phyloP scores from a whole-genome alignment of 2,329 filamentous ascomycete species.

The Cryphonectria nitschkei region DNA sequence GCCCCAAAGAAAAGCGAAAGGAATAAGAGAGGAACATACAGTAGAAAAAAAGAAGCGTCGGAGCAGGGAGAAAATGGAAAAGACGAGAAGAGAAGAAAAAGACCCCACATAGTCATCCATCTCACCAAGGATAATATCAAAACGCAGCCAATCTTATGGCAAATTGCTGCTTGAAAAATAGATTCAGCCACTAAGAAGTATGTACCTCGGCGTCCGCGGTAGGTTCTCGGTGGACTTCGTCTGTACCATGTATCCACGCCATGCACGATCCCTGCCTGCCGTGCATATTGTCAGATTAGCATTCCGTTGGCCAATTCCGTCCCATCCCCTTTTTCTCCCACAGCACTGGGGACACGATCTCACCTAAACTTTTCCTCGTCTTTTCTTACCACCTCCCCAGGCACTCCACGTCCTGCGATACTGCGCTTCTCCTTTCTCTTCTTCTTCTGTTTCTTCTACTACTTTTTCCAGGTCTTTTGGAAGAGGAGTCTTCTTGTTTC shows the following conservation, averaged over 20 bases:
- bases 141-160: background rate
- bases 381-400: background rate
- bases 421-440: background rate
- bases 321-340: slow-evolving; percentile 12
- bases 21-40: background rate
- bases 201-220: background rate
- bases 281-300: slow-evolving; percentile 11
- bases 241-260: slow-evolving; percentile 5
- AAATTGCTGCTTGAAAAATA: background rate
- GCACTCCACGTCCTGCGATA: background rate
- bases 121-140: background rate
- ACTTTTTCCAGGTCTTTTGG: background rate
- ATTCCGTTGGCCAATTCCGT: slow-evolving; percentile 15
- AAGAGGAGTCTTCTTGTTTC: background rate
- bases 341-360: background rate
- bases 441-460: background rate
- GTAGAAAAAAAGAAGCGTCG: background rate
- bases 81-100: background rate
- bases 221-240: background rate
- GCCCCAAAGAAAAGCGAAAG: background rate
- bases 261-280: slow-evolving; percentile 12
- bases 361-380: background rate
- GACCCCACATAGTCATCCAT: background rate
- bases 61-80: background rate
- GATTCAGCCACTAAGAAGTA: background rate